Percentiles rank a stretch among this genome's conserved stretches.
These are phyloP conservation scores for Raphanus sativus DNA, from an alignment of 345 rosid genomes.

Conservation along the genomic window DNA sequence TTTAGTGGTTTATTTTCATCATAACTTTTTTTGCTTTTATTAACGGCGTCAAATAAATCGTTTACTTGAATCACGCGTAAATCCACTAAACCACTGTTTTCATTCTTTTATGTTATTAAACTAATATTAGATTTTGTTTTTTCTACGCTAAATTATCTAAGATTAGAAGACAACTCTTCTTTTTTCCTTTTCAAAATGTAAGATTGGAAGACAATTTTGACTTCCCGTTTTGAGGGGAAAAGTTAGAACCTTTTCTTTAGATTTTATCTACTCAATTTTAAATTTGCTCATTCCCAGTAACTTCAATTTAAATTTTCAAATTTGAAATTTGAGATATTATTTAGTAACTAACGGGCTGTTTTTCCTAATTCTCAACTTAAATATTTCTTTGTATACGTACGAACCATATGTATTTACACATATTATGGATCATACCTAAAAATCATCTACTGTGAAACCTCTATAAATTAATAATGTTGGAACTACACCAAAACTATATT, in stretches of 20 bases:
- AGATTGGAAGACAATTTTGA: constrained; percentile 27
- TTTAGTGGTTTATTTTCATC: constrained; percentile 12
- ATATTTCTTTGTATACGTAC: neutral
- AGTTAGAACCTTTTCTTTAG: constrained; percentile 19
- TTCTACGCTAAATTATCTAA: neutral
- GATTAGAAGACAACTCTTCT: constrained; percentile 24
- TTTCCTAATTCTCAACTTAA: neutral
- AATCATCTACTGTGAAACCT: too few relatives aligned
- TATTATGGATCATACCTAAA: neutral
- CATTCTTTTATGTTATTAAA: constrained; percentile 14
- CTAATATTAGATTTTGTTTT: neutral
- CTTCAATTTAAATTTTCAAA: constrained; percentile 9
- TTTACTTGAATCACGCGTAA: constrained; percentile 16
- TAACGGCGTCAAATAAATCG: constrained; percentile 24
- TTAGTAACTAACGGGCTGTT: constrained; percentile 4
- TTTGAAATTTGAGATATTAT: constrained; percentile 12
- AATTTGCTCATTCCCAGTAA: constrained; percentile 16
- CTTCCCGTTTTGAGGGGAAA: constrained; percentile 36
- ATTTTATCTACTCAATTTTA: constrained; percentile 6
- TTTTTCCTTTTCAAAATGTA: neutral
- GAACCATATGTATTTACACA: neutral
- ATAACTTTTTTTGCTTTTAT: neutral
- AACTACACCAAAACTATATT: too few relatives aligned
- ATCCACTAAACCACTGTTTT: constrained; percentile 6
- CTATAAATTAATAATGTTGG: too few relatives aligned